Evolutionary conservation across 2,329 filamentous ascomycete species (phyloP).

Genomic region (Clonostachys chloroleuca): DNA sequence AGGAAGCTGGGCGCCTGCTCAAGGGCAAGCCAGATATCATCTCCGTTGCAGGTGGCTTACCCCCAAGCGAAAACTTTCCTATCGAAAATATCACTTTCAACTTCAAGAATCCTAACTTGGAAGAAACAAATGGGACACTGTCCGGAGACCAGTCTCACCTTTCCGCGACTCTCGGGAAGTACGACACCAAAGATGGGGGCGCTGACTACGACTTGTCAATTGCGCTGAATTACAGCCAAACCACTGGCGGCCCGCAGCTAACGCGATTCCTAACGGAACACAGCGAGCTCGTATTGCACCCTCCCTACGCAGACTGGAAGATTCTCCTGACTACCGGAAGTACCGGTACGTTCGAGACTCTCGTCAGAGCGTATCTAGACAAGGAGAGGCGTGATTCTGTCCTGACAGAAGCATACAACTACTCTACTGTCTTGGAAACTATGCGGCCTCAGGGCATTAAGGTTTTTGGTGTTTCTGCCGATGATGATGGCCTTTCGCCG

Average conservation of each 20-base stretch:
- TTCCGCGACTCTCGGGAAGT: too few relatives aligned
- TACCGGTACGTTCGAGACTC: slow-evolving; percentile 63
- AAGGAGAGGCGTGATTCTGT: slow-evolving; percentile 55
- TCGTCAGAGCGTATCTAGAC: slow-evolving; percentile 55
- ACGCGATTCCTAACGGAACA: slow-evolving; percentile 70
- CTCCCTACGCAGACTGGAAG: slow-evolving; percentile 68
- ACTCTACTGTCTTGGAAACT: slow-evolving; percentile 52
- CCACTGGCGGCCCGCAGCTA: slow-evolving; percentile 62
- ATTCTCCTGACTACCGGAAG: slow-evolving; percentile 64
- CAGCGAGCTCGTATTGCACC: slow-evolving; percentile 68
- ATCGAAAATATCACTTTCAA: too few relatives aligned
- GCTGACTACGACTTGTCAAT: slow-evolving; percentile 24
- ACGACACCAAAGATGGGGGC: too few relatives aligned
- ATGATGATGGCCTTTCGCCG: slow-evolving; percentile 46
- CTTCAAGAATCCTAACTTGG: too few relatives aligned
- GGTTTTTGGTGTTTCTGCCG: slow-evolving; percentile 58
- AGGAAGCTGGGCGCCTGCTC: slow-evolving; percentile 17
- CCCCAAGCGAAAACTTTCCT: too few relatives aligned
- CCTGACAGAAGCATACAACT: slow-evolving; percentile 58
- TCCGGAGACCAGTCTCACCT: too few relatives aligned
- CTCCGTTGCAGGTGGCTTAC: too few relatives aligned
- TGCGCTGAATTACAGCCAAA: slow-evolving; percentile 69
- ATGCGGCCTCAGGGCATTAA: slow-evolving; percentile 58
- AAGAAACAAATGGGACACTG: too few relatives aligned
- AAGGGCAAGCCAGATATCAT: too few relatives aligned